Conservation (phyloP, 2,329 filamentous ascomycete species). For the Emergomyces pasteurianus region DNA sequence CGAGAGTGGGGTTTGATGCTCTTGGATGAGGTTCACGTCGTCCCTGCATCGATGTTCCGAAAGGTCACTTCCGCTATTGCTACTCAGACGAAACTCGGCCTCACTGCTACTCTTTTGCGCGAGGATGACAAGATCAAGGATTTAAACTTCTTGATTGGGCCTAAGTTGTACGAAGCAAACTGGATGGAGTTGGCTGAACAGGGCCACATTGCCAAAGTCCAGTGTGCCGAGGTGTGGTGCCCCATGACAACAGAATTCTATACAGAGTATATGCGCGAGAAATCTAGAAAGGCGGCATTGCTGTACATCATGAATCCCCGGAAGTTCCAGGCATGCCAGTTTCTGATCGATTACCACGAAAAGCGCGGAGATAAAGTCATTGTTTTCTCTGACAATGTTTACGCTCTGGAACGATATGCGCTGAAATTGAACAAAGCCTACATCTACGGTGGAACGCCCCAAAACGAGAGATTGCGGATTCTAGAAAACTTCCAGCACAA, state of each 20-base stretch:
- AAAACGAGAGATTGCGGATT: conserved; percentile 74
- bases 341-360: conserved; percentile 96
- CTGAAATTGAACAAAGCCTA: conserved; percentile 73
- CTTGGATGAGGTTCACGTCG: conserved; percentile 94
- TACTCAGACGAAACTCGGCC: conserved; percentile 84
- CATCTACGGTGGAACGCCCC: conserved; percentile 80
- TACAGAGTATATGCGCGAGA: conserved; percentile 71
- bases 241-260: conserved; percentile 99
- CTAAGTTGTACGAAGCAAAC: conserved; percentile 95
- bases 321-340: conserved; percentile 96
- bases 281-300: conserved; percentile 52
- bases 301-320: conserved; percentile 96
- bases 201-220: conserved; percentile 91
- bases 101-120: conserved; percentile 85
- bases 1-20: conserved; percentile 98
- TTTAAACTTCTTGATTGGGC: conserved; percentile 92
- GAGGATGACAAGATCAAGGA: conserved; percentile 98
- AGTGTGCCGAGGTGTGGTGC: conserved; percentile 98
- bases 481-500: conserved; percentile 94
- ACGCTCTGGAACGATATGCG: conserved; percentile 77
- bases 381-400: conserved; percentile 96
- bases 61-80: conserved; percentile 89
- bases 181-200: conserved; percentile 98
- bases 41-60: conserved; percentile 91
- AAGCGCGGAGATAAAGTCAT: conserved; percentile 93